Evolutionary conservation across 164 flowering plant species (phyloP).

Genomic region (Tetracentron sinense): DNA sequence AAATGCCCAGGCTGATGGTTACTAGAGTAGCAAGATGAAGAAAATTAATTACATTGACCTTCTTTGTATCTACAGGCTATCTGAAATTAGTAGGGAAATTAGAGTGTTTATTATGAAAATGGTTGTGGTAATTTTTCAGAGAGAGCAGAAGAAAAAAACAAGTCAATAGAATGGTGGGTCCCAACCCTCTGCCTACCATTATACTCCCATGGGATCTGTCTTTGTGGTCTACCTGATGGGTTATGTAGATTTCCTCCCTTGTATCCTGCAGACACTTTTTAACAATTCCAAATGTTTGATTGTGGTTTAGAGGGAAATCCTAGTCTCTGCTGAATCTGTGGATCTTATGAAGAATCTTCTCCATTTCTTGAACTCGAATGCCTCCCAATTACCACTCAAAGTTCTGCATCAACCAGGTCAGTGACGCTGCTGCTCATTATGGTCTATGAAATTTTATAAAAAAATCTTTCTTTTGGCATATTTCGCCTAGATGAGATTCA

Average conservation of each 20-base stretch:
- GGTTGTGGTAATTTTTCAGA: too few relatives aligned
- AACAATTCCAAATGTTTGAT: not conserved
- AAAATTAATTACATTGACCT: too few relatives aligned
- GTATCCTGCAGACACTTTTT: not conserved
- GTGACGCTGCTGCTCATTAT: constrained; percentile 3
- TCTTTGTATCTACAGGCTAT: too few relatives aligned
- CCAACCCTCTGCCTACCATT: too few relatives aligned
- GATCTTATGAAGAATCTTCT: constrained; percentile 48
- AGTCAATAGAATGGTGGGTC: too few relatives aligned
- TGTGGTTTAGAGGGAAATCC: constrained; percentile 49
- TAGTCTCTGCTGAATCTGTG: constrained; percentile 48
- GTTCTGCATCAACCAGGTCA: constrained; percentile 46
- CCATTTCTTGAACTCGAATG: constrained; percentile 35
- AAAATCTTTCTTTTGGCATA: not conserved
- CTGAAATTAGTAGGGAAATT: too few relatives aligned
- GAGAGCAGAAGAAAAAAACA: too few relatives aligned
- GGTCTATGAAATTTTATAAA: not conserved
- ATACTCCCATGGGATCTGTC: too few relatives aligned
- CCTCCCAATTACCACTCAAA: constrained; percentile 51
- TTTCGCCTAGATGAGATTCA: not conserved
- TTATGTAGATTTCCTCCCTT: not conserved
- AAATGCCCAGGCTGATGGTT: too few relatives aligned
- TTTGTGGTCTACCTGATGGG: constrained; percentile 1
- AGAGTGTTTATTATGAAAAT: too few relatives aligned
- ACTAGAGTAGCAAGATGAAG: too few relatives aligned